Percentiles rank a stretch among this genome's conserved stretches.
phyloP scores from a whole-genome alignment of 345 rosid species.

The Iberis pinnata region DNA sequence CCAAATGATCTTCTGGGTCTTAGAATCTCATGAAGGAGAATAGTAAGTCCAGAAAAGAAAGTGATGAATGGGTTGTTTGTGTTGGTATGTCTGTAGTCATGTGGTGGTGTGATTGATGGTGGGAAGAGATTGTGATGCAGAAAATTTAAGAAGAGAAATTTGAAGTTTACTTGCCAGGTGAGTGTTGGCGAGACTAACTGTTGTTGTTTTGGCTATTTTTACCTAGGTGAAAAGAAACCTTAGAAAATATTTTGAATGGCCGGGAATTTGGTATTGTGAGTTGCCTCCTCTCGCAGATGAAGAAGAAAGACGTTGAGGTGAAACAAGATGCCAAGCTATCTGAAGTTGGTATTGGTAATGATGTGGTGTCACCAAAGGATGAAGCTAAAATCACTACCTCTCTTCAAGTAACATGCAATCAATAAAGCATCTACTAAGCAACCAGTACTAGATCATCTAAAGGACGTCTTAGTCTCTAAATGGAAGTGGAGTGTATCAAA shows the following conservation, averaged over 20 bases:
- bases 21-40: slow-evolving; percentile 43
- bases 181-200: slow-evolving; percentile 17
- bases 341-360: slow-evolving; percentile 18
- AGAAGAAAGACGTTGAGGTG: slow-evolving; percentile 28
- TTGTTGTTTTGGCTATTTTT: too few relatives aligned
- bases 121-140: slow-evolving; percentile 69
- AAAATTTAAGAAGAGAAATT: slow-evolving; percentile 46
- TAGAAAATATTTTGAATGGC: too few relatives aligned
- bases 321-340: slow-evolving; percentile 23
- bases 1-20: slow-evolving; percentile 46
- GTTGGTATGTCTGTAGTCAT: slow-evolving; percentile 68
- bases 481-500: slow-evolving; percentile 71
- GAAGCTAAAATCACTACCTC: slow-evolving; percentile 18
- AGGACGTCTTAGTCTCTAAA: slow-evolving; percentile 45
- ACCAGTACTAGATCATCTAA: slow-evolving; percentile 44
- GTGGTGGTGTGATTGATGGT: slow-evolving; percentile 88
- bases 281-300: slow-evolving; percentile 22
- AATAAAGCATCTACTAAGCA: slow-evolving; percentile 12
- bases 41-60: slow-evolving; percentile 27
- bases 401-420: slow-evolving; percentile 22
- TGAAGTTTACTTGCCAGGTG: slow-evolving; percentile 69
- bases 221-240: too few relatives aligned
- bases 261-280: too few relatives aligned
- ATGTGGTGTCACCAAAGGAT: slow-evolving; percentile 15
- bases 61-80: slow-evolving; percentile 15